Base-by-base conservation (phyloP, 805 yeast species). In the Ogataea nitratoaversa region DNA sequence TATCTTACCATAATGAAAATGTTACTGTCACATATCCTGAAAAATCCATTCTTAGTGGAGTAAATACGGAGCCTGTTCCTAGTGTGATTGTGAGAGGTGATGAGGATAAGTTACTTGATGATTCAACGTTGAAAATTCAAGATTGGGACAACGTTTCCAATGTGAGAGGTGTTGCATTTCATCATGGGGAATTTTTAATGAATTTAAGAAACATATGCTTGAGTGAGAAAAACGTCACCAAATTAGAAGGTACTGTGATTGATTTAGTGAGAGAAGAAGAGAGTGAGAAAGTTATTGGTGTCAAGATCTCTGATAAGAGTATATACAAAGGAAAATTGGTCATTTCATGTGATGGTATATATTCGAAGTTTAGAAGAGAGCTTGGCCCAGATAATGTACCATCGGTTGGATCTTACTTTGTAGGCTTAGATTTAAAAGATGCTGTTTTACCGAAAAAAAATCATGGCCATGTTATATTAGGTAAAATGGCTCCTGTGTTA, bases 381-480 rank as follows among this genome's bases (percentile, higher is more conserved):
- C 71, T 85, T 36, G 67, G 78, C 17, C 62, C 72, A n/a, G 69
- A 71, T 24, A 76, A 78, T 49, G 71, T 74, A 18, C 95, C 98
- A 11, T 53, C 60, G 0, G 75, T 86, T 17, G 84, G 81, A 17
- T 87, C 96, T 8, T 85, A 91, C 56, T 93, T 93, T 61, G 83
- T 89, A 17, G 98, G 96, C 4, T 66, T 93, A 52, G 78, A 84
- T 36, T 69, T 93, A 47, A 69, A 73, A 47, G 68, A 91, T 58
- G 90, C 95, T 7, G 68, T 69, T n/a, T 63, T 89, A 40, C 96
- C 96, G 5, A 69, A 73, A 2, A 79, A 79, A 34, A 62, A 79
- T 57, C 83, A 84, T 46, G 99, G 99, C 27, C 96, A 95, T 65
- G 97, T 90, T 34, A 75, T 93, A 27, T 66, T 93, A 41, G 95